These are phyloP conservation scores for Sugiyamaella lignohabitans DNA, from an alignment of 805 yeast species.

Conservation along the genomic window DNA sequence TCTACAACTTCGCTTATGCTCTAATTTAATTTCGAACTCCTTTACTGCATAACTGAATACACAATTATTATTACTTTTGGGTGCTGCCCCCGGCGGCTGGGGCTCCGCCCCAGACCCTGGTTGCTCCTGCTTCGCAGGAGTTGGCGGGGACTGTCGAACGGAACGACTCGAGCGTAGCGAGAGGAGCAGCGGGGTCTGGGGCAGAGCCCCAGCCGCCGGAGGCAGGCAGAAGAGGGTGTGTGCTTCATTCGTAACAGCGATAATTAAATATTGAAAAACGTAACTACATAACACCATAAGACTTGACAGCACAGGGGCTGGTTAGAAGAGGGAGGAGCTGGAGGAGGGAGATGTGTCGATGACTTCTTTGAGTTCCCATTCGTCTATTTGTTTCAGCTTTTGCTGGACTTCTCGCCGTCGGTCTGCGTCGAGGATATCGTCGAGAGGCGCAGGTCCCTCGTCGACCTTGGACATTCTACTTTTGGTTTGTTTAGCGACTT, in stretches of 20 bases:
- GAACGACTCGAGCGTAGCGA: not conserved
- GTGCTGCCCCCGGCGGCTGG: not conserved
- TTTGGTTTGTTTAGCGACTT: not conserved
- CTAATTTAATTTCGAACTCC: no score
- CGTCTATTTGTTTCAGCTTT: conserved; percentile 19
- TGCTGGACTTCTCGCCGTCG: not conserved
- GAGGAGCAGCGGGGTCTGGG: not conserved
- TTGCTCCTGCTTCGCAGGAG: not conserved
- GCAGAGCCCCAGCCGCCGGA: conserved; percentile 1
- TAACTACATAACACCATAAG: no score
- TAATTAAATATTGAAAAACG: no score
- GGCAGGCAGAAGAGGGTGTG: not conserved
- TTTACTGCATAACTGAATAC: no score
- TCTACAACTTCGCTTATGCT: not conserved
- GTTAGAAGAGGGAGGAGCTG: no score
- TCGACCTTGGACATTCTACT: not conserved
- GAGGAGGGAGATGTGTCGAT: not conserved
- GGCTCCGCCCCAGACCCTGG: not conserved
- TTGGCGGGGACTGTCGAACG: no score
- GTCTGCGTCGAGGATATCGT: no score
- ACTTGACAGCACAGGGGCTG: no score
- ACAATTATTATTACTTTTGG: no score
- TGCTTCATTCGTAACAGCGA: not conserved
- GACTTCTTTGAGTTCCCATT: conserved; percentile 14
- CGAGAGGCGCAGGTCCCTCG: no score